A percentile compares a stretch with the other conserved stretches of the same genome.
phyloP scores from a whole-genome alignment of 2,329 filamentous ascomycete species.

The Trichoderma oligosporum region DNA sequence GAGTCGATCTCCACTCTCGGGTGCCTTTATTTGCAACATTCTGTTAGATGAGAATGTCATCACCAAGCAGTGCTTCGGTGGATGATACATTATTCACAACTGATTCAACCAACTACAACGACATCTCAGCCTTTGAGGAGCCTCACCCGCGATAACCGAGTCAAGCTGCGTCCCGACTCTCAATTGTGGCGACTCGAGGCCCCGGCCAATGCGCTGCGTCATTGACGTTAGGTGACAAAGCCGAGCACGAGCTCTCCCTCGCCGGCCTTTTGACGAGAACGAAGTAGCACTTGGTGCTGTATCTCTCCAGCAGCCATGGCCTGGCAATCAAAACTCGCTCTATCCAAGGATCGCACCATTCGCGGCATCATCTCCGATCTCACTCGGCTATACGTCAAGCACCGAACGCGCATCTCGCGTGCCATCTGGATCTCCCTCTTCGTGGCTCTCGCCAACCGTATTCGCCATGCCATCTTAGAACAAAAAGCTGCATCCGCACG shows the following conservation, averaged over 20 bases:
- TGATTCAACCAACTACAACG: background rate
- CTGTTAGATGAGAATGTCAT: background rate
- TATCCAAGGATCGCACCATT: conserved; percentile 59
- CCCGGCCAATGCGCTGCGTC: conserved; percentile 15
- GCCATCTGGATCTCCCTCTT: conserved; percentile 80
- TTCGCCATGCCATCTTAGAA: conserved; percentile 86
- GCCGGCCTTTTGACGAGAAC: background rate
- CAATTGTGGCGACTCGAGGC: background rate
- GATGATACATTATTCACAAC: background rate
- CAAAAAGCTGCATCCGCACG: conserved; percentile 79
- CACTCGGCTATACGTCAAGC: conserved; percentile 68
- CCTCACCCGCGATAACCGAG: conserved; percentile 11
- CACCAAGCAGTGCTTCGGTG: conserved; percentile 1
- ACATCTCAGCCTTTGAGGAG: background rate
- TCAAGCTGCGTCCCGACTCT: background rate
- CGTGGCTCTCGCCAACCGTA: conserved; percentile 75
- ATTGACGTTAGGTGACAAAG: conserved; percentile 3
- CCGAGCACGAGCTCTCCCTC: conserved; percentile 2
- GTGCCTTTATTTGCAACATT: background rate
- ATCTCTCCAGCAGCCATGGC: conserved; percentile 52
- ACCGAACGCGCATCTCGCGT: conserved; percentile 79
- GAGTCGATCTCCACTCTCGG: conserved; percentile 10
- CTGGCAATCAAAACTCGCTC: conserved; percentile 67
- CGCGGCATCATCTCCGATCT: conserved; percentile 63
- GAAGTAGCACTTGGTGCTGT: background rate